Percentiles rank a stretch among this genome's conserved stretches.
Conservation (phyloP, 176 grass and related monocot species). For the Avena atlantica region DNA sequence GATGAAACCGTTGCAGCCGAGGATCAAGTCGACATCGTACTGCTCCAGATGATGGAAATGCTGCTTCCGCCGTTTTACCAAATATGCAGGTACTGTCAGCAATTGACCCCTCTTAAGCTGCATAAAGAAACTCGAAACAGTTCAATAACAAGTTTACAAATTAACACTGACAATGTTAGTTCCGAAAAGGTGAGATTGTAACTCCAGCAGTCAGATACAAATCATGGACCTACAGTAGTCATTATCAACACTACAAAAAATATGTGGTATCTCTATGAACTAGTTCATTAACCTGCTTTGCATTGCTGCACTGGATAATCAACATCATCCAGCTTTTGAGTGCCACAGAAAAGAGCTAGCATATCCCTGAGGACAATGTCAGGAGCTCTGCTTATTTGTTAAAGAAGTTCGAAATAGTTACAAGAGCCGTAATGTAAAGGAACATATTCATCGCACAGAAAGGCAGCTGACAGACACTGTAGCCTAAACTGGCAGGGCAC, state of each 20-base stretch:
- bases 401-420: not conserved
- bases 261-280: not conserved
- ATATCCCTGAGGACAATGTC: not conserved
- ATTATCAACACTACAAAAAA: conserved; percentile 12
- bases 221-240: not conserved
- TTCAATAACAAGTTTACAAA: conserved; percentile 21
- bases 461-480: not conserved
- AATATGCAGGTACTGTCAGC: conserved; percentile 73
- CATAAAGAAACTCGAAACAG: conserved; percentile 21
- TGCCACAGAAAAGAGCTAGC: conserved; percentile 1
- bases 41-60: conserved; percentile 87
- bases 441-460: conserved; percentile 9
- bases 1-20: conserved; percentile 91
- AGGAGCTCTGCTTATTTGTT: not conserved
- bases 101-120: conserved; percentile 92
- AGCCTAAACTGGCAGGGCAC: not conserved
- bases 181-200: not conserved
- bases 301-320: conserved; percentile 35
- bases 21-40: conserved; percentile 78
- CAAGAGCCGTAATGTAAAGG: not conserved
- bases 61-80: conserved; percentile 85
- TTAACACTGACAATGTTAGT: not conserved
- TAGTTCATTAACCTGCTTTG: conserved; percentile 12
- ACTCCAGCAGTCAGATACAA: conserved; percentile 2
- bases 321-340: not conserved